These are phyloP conservation scores for Dryadomyces quercus-mongolicae DNA, from an alignment of 2,329 filamentous ascomycete genomes.

Conservation along the genomic window DNA sequence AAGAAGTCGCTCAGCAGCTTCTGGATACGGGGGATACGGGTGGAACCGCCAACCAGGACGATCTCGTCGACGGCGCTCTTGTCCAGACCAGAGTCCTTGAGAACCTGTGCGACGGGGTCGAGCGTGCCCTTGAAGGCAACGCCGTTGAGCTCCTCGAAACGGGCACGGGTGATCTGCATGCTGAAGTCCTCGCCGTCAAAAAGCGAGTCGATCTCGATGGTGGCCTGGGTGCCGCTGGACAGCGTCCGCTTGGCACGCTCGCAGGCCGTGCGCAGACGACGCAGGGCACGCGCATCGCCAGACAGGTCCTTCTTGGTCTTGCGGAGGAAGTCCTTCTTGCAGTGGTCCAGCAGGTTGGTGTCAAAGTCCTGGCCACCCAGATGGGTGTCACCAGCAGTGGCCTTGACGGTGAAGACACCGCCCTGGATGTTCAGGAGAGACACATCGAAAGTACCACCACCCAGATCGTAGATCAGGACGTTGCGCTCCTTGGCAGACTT, in stretches of 20 bases:
- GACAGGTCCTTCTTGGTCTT: constrained; percentile 41
- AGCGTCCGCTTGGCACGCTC: constrained; percentile 99
- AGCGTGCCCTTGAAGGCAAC: constrained; percentile 90
- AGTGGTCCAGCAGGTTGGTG: constrained; percentile 88
- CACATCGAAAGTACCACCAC: constrained; percentile 99
- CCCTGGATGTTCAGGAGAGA: constrained; percentile 98
- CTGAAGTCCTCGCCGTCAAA: constrained; percentile 98
- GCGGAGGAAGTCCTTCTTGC: constrained; percentile 68
- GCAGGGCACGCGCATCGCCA: constrained; percentile 79
- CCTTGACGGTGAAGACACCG: constrained; percentile 98
- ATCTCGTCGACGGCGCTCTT: constrained; percentile 96
- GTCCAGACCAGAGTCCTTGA: constrained; percentile 81
- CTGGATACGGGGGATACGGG: constrained; percentile 97
- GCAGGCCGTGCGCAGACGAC: constrained; percentile 92
- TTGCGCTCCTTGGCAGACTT: constrained; percentile 98
- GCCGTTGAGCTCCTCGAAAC: constrained; percentile 97
- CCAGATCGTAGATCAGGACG: constrained; percentile 98
- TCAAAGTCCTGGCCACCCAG: constrained; percentile 95
- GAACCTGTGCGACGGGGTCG: constrained; percentile 89
- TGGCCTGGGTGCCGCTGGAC: constrained; percentile 93
- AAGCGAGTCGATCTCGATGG: constrained; percentile 96
- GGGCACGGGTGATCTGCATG: constrained; percentile 91
- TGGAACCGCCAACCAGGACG: constrained; percentile 96
- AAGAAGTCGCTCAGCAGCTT: constrained; percentile 99
- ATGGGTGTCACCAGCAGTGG: constrained; percentile 94